A percentile compares a stretch with the other conserved stretches of the same genome.
Evolutionary conservation across 1,284 basidiomycete genomes (phyloP).

Genomic region (Cryptococcus sp.): DNA sequence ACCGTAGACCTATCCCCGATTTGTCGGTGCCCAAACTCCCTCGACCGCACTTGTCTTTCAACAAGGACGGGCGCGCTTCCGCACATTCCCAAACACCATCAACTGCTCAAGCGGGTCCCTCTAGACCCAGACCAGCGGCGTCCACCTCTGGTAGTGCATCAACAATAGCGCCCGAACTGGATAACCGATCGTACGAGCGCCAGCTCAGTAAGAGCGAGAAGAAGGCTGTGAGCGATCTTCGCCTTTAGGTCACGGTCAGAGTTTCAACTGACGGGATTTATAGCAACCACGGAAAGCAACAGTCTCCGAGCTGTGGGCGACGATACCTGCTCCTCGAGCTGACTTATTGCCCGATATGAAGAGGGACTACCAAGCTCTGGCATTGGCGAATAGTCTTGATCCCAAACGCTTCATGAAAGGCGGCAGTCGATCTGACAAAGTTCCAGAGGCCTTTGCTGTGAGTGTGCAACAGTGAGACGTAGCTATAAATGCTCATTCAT

Average conservation of each 20-base stretch:
- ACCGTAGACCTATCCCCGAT: constrained; percentile 58
- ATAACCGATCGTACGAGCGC: constrained; percentile 58
- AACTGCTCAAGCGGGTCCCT: constrained; percentile 17
- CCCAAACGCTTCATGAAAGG: constrained; percentile 94
- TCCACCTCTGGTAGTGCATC: constrained; percentile 13
- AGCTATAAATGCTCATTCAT: background rate
- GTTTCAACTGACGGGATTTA: background rate
- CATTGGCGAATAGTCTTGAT: constrained; percentile 88
- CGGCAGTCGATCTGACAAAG: constrained; percentile 69
- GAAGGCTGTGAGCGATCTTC: constrained; percentile 32
- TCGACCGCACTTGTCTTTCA: constrained; percentile 58
- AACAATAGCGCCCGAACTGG: constrained; percentile 31
- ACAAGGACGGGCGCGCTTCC: constrained; percentile 35
- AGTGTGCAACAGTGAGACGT: constrained; percentile 33
- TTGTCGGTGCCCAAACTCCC: constrained; percentile 58
- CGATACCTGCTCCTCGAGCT: constrained; percentile 80
- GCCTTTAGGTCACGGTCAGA: constrained; percentile 19
- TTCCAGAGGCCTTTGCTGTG: constrained; percentile 89
- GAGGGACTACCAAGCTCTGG: constrained; percentile 89
- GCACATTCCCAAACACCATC: constrained; percentile 9
- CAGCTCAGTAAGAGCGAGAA: constrained; percentile 46
- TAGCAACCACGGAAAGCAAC: constrained; percentile 66
- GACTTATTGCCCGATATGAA: constrained; percentile 79
- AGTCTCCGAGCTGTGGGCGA: constrained; percentile 84
- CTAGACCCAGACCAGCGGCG: background rate